These are phyloP conservation scores for Silene noctiflora DNA, from an alignment of 179 eudicot species.

Conservation along the genomic window DNA sequence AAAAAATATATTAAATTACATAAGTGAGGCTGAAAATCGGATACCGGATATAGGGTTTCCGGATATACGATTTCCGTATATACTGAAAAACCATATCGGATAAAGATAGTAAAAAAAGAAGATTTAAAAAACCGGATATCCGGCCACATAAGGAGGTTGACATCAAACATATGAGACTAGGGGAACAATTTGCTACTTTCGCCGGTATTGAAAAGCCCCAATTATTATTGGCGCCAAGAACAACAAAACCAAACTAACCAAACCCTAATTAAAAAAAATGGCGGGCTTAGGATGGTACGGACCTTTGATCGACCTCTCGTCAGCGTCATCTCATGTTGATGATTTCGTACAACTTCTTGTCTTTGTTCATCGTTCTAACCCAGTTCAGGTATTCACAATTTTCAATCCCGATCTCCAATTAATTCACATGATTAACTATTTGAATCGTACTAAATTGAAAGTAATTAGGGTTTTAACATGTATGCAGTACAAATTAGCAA, in stretches of 20 bases:
- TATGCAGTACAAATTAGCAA: constrained; percentile 52
- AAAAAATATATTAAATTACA: too few relatives aligned
- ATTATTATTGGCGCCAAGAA: constrained; percentile 17
- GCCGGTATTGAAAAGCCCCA: background rate
- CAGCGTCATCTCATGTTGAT: constrained; percentile 58
- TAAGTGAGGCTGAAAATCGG: too few relatives aligned
- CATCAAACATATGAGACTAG: too few relatives aligned
- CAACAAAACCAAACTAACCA: background rate
- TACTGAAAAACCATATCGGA: too few relatives aligned
- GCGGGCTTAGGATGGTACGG: constrained; percentile 76
- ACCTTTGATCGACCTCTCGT: constrained; percentile 67
- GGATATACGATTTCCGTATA: too few relatives aligned
- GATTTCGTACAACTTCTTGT: constrained; percentile 70
- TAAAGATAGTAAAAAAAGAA: too few relatives aligned
- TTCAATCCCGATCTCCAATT: background rate
- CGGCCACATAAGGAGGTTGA: too few relatives aligned
- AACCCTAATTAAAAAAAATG: constrained; percentile 23
- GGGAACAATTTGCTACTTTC: too few relatives aligned
- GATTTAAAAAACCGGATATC: too few relatives aligned
- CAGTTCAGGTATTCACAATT: constrained; percentile 49
- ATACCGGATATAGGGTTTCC: too few relatives aligned
- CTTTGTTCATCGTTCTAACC: constrained; percentile 58
- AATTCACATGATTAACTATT: background rate
- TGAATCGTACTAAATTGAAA: background rate
- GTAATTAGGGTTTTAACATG: background rate